Conservation (phyloP, 2,329 filamentous ascomycete species). For the Amesomyces nigricolor region DNA sequence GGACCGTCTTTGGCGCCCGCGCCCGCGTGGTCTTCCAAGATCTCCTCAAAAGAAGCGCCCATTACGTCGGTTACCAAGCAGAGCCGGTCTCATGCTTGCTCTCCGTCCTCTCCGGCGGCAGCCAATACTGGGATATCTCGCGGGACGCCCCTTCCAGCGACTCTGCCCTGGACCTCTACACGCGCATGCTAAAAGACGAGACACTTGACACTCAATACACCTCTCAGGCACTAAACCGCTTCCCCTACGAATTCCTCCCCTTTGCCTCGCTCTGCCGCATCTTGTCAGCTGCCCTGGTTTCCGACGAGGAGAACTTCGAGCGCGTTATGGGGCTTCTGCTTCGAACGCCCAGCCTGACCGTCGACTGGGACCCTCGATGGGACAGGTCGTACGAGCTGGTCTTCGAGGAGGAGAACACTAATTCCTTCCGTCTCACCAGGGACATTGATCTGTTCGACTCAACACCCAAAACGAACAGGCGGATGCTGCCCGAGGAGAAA, state of each 20-base stretch:
- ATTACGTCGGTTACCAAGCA: conserved; percentile 64
- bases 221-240: conserved; percentile 65
- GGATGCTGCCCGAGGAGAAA: conserved; percentile 40
- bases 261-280: conserved; percentile 68
- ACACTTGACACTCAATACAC: conserved; percentile 56
- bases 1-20: conserved; percentile 53
- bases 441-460: conserved; percentile 59
- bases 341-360: conserved; percentile 68
- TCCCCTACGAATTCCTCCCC: conserved; percentile 78
- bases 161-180: conserved; percentile 32
- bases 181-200: conserved; percentile 47
- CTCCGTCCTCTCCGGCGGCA: conserved; percentile 54
- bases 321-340: conserved; percentile 60
- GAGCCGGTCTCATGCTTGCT: conserved; percentile 64
- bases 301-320: conserved; percentile 34
- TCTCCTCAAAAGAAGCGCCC: conserved; percentile 61
- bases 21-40: conserved; percentile 63
- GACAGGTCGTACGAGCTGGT: conserved; percentile 64
- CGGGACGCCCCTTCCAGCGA: conserved; percentile 36
- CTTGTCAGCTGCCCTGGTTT: conserved; percentile 47
- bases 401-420: conserved; percentile 80
- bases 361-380: conserved; percentile 67
- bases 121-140: conserved; percentile 50
- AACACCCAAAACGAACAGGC: conserved; percentile 42
- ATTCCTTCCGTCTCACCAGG: conserved; percentile 63